Conservation (phyloP, 768 basidiomycete genomes). For the Serpula lacrymans region DNA sequence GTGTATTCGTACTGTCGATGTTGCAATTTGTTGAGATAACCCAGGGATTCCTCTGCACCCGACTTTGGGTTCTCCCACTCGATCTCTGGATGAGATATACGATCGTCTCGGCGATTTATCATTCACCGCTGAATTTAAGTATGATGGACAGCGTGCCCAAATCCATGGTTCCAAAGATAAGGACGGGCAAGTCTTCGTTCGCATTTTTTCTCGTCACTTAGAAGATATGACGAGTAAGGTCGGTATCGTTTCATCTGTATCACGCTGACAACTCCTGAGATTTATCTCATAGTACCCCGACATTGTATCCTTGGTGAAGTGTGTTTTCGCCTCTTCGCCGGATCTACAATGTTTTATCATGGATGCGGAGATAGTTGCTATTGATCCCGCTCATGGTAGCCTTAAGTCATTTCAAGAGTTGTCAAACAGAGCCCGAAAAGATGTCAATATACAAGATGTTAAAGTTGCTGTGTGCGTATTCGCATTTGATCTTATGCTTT, state of each 20-base stretch:
- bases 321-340: constrained; percentile 42
- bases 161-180: constrained; percentile 51
- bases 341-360: constrained; percentile 64
- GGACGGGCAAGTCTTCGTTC: constrained; percentile 36
- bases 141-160: constrained; percentile 85
- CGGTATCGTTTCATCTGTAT: constrained; percentile 7
- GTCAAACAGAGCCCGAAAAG: constrained; percentile 80
- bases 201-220: constrained; percentile 84
- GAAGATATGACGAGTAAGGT: constrained; percentile 93
- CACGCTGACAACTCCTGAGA: constrained; percentile 6
- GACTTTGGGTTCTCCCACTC: constrained; percentile 81
- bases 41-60: constrained; percentile 81
- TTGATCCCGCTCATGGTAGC: constrained; percentile 59
- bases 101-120: constrained; percentile 58
- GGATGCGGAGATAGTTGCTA: constrained; percentile 86
- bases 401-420: constrained; percentile 85
- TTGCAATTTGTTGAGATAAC: constrained; percentile 6
- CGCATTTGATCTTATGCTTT: constrained; percentile 86
- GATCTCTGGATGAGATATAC: constrained; percentile 84
- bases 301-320: constrained; percentile 54
- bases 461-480: constrained; percentile 80
- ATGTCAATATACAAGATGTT: constrained; percentile 72
- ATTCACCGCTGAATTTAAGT: constrained; percentile 88
- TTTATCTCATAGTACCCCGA: constrained; percentile 71
- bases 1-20: constrained; percentile 4